phyloP scores from a whole-genome alignment of 2,329 filamentous ascomycete genomes.

The Microdochium trichocladiopsis region DNA sequence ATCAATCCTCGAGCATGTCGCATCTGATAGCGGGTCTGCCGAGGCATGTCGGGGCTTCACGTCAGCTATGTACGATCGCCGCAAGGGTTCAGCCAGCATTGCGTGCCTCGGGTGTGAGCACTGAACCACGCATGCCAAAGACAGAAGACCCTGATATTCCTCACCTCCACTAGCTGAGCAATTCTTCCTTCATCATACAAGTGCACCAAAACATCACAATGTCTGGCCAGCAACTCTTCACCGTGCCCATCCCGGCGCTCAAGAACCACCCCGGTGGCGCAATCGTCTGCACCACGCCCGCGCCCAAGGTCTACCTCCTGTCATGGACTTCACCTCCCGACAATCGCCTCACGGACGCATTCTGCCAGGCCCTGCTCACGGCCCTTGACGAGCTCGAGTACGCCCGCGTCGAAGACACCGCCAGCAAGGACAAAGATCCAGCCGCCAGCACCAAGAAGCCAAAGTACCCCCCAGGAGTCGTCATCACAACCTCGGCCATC shows the following conservation, averaged over 20 bases:
- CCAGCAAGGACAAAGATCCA: neutral
- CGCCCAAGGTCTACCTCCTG: constrained; percentile 60
- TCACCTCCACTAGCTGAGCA: no score
- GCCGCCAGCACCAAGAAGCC: neutral
- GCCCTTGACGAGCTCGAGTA: constrained; percentile 68
- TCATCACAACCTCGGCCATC: constrained; percentile 70
- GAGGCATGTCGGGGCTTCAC: neutral
- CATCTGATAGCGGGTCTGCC: neutral
- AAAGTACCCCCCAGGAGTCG: constrained; percentile 52
- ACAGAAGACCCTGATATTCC: no score
- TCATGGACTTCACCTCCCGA: constrained; percentile 66
- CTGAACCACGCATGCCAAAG: no score
- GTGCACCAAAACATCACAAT: no score
- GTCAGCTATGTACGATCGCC: no score
- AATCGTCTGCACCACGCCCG: constrained; percentile 56
- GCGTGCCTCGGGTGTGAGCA: no score
- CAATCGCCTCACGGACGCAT: constrained; percentile 65
- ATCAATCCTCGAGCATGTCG: neutral
- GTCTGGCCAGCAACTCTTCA: constrained; percentile 41
- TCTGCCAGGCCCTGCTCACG: constrained; percentile 59
- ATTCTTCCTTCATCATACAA: no score
- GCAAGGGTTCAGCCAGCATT: no score
- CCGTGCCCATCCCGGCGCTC: constrained; percentile 44
- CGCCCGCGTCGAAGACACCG: constrained; percentile 36
- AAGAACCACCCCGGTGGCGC: constrained; percentile 42